Percentiles rank a stretch among this genome's conserved stretches.
Evolutionary conservation across 139 green algal species (phyloP).

Genomic region (Volvox reticuliferus): DNA sequence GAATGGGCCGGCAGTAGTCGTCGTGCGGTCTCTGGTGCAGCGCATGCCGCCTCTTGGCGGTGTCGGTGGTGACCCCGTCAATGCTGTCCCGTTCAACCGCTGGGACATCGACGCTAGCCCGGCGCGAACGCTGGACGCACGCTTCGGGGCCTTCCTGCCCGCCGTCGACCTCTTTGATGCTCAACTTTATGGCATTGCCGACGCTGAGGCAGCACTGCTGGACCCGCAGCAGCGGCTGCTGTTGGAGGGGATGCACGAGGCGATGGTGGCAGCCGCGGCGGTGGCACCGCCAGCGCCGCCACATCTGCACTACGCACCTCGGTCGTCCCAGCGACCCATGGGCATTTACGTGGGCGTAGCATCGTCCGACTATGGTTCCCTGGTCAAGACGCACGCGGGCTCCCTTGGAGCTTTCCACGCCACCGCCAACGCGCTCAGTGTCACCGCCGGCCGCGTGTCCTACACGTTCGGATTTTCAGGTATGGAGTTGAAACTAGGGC

Average conservation of each 20-base stretch:
- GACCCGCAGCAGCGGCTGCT: constrained; percentile 91
- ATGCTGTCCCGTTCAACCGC: constrained; percentile 47
- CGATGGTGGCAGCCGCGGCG: background rate
- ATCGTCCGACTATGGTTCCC: constrained; percentile 77
- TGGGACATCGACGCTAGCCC: constrained; percentile 73
- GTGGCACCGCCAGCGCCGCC: background rate
- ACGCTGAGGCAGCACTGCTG: constrained; percentile 72
- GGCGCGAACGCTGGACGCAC: background rate
- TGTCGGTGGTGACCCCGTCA: constrained; percentile 44
- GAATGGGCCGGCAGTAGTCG: background rate
- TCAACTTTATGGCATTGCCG: constrained; percentile 62
- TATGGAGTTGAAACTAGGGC: background rate
- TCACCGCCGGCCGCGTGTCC: constrained; percentile 81
- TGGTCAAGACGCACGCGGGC: constrained; percentile 59
- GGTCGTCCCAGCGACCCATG: background rate
- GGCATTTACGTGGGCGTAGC: constrained; percentile 75
- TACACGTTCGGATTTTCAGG: constrained; percentile 73
- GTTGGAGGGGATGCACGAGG: constrained; percentile 66
- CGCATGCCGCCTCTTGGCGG: background rate
- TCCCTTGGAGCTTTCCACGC: constrained; percentile 75
- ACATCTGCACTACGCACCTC: background rate
- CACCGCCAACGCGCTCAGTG: constrained; percentile 81
- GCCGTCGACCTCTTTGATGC: constrained; percentile 74
- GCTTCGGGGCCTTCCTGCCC: constrained; percentile 74
- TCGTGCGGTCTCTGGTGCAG: constrained; percentile 37